Evolutionary conservation across 2,329 filamentous ascomycete species (phyloP), one percentile per base, ranked within the genome.

Genomic region (Mycosphaerella sp.): DNA sequence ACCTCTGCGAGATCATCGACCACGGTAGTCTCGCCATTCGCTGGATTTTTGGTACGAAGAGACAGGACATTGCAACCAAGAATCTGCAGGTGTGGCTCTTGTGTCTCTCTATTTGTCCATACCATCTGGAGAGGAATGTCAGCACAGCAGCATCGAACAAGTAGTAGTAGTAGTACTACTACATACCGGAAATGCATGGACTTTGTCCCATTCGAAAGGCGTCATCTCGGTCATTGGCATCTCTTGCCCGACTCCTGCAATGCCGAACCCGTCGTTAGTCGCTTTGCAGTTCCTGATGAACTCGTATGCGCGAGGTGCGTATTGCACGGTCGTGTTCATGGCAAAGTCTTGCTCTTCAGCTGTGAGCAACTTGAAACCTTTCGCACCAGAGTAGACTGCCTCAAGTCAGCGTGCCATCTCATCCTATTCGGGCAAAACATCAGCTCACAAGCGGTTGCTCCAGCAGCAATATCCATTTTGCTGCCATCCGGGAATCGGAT

Each of bases 241-340:
- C 43, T 55, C 53, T 17, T 44, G 17, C 10, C 53, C 53, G 12
- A 59, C 43, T 36, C 56, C 59, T 8, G 60, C 56, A 21, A 67
- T 68, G 1, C 53, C 57, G 3, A 67, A 44, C 1, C 65, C 65
- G 56, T 67, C 66, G 10, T 52, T 45, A 4, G 66, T 63, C n/a
- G 65, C 63, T 57, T 67, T 68, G 55, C 63, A 66, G 40, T 67
- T 50, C 31, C 62, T 55, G 17, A 68, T 66, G 54, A 57, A 68
- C 48, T 66, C 65, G 53, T 67, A 68, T 36, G 62, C 60, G 46
- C 56, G 53, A 1, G 65, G 65, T 5, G 65, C 64, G 42, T 67
- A 67, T 2, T 62, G 51, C 12, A 68, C 62, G 3, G 60, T 67
- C 9, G 66, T 67, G 47, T 66, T 66, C 14, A 67, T 47, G 4